Percentiles rank a stretch among this genome's conserved stretches.
Evolutionary conservation across 2,329 filamentous ascomycete genomes (phyloP).

Genomic region (Xylaria sp.): DNA sequence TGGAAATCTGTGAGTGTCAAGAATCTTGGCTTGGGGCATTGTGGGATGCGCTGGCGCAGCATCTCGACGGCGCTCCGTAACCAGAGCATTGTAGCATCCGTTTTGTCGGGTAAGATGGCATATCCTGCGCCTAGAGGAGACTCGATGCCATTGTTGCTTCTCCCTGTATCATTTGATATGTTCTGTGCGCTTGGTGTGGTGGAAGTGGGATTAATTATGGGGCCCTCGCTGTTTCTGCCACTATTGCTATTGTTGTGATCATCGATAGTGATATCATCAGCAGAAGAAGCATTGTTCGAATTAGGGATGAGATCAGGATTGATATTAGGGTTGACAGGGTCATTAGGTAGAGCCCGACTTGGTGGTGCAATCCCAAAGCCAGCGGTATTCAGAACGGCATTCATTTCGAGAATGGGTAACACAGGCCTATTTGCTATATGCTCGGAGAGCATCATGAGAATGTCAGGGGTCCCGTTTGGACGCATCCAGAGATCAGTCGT

Average conservation of each 20-base stretch:
- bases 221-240: conserved; percentile 3
- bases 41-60: conserved; percentile 41
- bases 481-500: conserved; percentile 44
- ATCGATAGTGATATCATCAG: conserved; percentile 1
- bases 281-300: conserved; percentile 3
- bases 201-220: not conserved
- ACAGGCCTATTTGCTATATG: conserved; percentile 44
- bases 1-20: conserved; percentile 46
- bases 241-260: not conserved
- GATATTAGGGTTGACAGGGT: conserved; percentile 22
- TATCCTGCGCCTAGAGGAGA: conserved; percentile 44
- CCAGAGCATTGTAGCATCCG: conserved; percentile 45
- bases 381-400: conserved; percentile 41
- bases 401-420: conserved; percentile 46
- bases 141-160: conserved; percentile 30
- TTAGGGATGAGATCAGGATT: not conserved
- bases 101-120: conserved; percentile 46
- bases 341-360: conserved; percentile 27
- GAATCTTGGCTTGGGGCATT: conserved; percentile 42
- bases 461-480: conserved; percentile 41
- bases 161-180: not conserved
- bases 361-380: conserved; percentile 17
- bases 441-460: conserved; percentile 44
- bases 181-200: conserved; percentile 7
- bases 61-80: conserved; percentile 44